A percentile compares a stretch with the other conserved stretches of the same genome.
These are phyloP conservation scores for Boletales sp. DNA, from an alignment of 768 basidiomycete species.

Conservation along the genomic window DNA sequence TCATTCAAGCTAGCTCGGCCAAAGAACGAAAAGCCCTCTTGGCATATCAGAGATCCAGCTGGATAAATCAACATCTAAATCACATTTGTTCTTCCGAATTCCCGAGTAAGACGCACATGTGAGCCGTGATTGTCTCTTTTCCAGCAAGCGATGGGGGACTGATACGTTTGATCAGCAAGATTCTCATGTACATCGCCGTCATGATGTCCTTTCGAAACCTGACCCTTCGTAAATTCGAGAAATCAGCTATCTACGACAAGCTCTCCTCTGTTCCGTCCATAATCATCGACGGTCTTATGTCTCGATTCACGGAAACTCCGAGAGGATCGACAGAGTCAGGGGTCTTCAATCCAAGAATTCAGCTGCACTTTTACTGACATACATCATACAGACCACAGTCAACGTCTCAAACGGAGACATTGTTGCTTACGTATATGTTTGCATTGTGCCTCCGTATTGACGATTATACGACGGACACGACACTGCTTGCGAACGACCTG, in stretches of 20 bases:
- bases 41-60: constrained; percentile 59
- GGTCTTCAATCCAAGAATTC: not conserved
- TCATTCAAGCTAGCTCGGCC: constrained; percentile 49
- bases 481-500: constrained; percentile 69
- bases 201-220: constrained; percentile 69
- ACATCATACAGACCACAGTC: constrained; percentile 36
- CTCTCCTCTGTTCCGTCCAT: constrained; percentile 56
- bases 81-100: constrained; percentile 38
- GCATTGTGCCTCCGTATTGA: constrained; percentile 79
- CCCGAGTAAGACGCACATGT: constrained; percentile 62
- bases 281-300: constrained; percentile 69
- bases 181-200: constrained; percentile 76
- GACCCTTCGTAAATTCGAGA: constrained; percentile 39
- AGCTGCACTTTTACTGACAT: not conserved
- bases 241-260: constrained; percentile 52
- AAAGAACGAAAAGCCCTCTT: constrained; percentile 54
- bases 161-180: constrained; percentile 47
- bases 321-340: constrained; percentile 63
- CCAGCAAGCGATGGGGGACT: not conserved
- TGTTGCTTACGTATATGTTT: constrained; percentile 74
- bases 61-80: constrained; percentile 68
- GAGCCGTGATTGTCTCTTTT: constrained; percentile 22
- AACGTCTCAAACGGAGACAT: constrained; percentile 69
- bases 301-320: constrained; percentile 75
- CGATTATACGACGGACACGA: constrained; percentile 67